Evolutionary conservation across 2,329 filamentous ascomycete species (phyloP).

Genomic region (Geosmithia putterillii): DNA sequence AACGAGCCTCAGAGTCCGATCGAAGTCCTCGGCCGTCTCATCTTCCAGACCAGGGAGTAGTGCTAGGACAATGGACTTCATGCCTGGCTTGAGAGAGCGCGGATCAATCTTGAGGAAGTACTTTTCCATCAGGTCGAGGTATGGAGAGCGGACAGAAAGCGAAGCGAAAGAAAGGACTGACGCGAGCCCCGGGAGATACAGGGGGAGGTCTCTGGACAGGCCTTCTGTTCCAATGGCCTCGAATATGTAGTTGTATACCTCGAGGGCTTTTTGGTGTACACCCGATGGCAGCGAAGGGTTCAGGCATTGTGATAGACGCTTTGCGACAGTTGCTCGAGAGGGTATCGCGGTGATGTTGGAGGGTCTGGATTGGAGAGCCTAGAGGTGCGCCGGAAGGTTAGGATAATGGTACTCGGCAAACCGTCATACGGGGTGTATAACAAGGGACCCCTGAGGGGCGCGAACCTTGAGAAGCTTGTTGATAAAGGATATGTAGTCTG

Average conservation of each 20-base stretch:
- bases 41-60: constrained; percentile 87
- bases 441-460: constrained; percentile 1
- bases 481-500: constrained; percentile 96
- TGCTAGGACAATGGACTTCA: constrained; percentile 84
- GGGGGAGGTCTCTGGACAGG: constrained; percentile 66
- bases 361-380: constrained; percentile 84
- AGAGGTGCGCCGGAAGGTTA: neutral
- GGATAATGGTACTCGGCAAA: neutral
- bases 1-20: constrained; percentile 67
- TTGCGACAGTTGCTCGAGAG: constrained; percentile 71
- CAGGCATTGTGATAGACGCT: constrained; percentile 87
- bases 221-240: constrained; percentile 70
- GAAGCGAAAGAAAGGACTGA: constrained; percentile 91
- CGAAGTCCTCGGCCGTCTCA: constrained; percentile 94
- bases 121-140: constrained; percentile 71
- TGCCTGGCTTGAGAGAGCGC: constrained; percentile 64
- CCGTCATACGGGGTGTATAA: neutral
- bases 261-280: constrained; percentile 92
- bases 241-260: constrained; percentile 88
- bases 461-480: constrained; percentile 77
- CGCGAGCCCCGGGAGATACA: constrained; percentile 84
- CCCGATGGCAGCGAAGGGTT: constrained; percentile 89
- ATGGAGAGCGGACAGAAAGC: constrained; percentile 74
- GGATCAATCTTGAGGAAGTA: constrained; percentile 65
- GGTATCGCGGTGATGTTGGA: constrained; percentile 61